These are phyloP conservation scores for Lichtheimia ornata DNA, from an alignment of 371 early-diverging fungal species.

Conservation along the genomic window DNA sequence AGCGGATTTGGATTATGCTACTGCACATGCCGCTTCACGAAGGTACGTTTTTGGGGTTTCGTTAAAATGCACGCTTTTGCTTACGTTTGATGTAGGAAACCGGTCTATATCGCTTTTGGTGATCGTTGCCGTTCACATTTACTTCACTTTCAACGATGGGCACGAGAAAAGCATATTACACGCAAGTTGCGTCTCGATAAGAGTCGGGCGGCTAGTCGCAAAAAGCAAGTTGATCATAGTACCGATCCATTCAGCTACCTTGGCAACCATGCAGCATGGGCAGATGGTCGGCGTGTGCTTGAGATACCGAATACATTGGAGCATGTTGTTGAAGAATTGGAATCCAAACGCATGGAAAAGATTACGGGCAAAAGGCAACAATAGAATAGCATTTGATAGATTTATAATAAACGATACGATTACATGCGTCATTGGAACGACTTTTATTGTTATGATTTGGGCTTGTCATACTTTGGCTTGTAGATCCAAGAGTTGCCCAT, in stretches of 20 bases:
- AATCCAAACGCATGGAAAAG: constrained; percentile 25
- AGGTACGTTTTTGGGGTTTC: constrained; percentile 12
- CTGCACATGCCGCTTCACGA: constrained; percentile 36
- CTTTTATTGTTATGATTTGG: constrained; percentile 6
- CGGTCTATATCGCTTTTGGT: constrained; percentile 44
- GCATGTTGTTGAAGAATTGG: constrained; percentile 28
- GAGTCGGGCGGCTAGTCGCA: constrained; percentile 11
- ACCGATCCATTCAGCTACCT: constrained; percentile 43
- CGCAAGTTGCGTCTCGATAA: constrained; percentile 40
- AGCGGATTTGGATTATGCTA: constrained; percentile 46
- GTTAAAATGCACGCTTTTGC: background rate
- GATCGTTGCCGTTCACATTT: constrained; percentile 41
- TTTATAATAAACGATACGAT: background rate
- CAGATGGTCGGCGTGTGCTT: constrained; percentile 25
- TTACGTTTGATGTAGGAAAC: constrained; percentile 23
- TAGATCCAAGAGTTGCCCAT: constrained; percentile 86
- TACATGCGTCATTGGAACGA: background rate
- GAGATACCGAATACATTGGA: constrained; percentile 28
- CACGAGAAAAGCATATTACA: constrained; percentile 32
- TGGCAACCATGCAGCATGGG: constrained; percentile 38
- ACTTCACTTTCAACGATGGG: constrained; percentile 42
- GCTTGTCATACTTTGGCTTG: constrained; percentile 50
- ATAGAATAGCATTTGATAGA: background rate
- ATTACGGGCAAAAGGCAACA: constrained; percentile 37
- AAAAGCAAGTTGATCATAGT: background rate